Percentiles rank a stretch among this genome's conserved stretches.
These are phyloP conservation scores for Pelargonium nanum DNA, from an alignment of 345 rosid genomes.

Conservation along the genomic window DNA sequence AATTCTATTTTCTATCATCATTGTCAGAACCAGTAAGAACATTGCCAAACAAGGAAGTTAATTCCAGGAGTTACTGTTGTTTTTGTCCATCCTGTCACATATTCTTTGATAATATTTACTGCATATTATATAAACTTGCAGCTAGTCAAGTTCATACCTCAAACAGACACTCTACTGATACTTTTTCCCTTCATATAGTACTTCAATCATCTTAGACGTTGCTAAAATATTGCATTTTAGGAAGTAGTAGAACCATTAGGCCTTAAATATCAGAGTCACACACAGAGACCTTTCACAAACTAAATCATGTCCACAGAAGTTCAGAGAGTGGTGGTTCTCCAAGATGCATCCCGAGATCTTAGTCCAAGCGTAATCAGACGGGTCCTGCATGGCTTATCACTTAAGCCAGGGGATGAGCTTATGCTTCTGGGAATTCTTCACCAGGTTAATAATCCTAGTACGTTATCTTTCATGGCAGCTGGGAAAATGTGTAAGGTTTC, in stretches of 20 bases:
- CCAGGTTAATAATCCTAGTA: conserved; percentile 60
- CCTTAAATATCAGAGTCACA: background rate
- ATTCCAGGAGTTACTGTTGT: background rate
- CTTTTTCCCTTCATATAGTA: background rate
- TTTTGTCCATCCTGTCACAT: background rate
- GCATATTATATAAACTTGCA: no score
- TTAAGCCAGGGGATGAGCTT: conserved; percentile 39
- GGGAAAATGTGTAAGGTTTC: conserved; percentile 24
- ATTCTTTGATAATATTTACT: background rate
- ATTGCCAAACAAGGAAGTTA: no score
- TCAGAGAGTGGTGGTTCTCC: conserved; percentile 38
- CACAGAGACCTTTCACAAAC: background rate
- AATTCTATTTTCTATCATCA: no score
- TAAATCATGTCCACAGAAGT: conserved; percentile 21
- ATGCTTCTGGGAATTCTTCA: conserved; percentile 35
- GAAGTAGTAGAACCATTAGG: no score
- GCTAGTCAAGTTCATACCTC: background rate
- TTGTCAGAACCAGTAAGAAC: background rate
- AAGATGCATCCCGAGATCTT: conserved; percentile 34
- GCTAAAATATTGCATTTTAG: no score
- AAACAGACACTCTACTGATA: background rate
- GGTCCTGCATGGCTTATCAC: conserved; percentile 22
- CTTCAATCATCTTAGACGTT: background rate
- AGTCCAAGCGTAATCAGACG: conserved; percentile 19
- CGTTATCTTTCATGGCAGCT: conserved; percentile 34